Base-by-base conservation (phyloP, 2,329 filamentous ascomycete genomes). In the Cladophialophora chaetospira region DNA sequence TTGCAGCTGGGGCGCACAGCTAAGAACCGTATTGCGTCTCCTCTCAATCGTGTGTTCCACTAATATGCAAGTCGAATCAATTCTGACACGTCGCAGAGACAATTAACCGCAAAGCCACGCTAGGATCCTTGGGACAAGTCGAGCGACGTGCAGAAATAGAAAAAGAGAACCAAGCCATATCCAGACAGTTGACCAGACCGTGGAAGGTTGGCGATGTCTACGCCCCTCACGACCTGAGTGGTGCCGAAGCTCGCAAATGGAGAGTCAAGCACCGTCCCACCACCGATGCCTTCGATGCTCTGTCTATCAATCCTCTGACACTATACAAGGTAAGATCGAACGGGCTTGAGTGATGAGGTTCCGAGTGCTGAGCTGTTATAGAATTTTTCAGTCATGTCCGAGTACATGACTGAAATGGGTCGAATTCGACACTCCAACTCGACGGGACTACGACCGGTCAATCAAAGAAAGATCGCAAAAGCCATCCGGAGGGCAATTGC, bases 401-500 rank as follows among this genome's bases (percentile, higher is more conserved):
- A 97, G 72, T 97, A 88, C 72, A 88, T 94, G 68, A 91, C 89
- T 0, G 75, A 86, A 9, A 89, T 90, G 76, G 94, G 93, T 48
- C 85, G 91, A 58, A 97, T 99, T 72, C 88, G 85, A 75, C 85
- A 88, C 71, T 80, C 83, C n/a, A 80, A 73, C 4, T 78, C 86
- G 21, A 97, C 92, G 0, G 91, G 90, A 11, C 78, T 99, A 60
- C 83, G 90, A 55, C 88, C 89, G 2, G 88, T 89, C 64, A 97
- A 97, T 78, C 94, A 99, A 78, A 83, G 94, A 65, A 91, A 88
- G 76, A 85, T 99, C 70, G 89, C 93, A 61, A 97, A 95, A 79
- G 93, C 95, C 51, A 88, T 99, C 67, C 81, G 94, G 64, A 83
- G 94, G 66, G 88, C 89, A 17, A 87, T 97, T 67, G 94, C 92